Conservation (phyloP, 164 flowering plant genomes). For the Magnolia officinalis region DNA sequence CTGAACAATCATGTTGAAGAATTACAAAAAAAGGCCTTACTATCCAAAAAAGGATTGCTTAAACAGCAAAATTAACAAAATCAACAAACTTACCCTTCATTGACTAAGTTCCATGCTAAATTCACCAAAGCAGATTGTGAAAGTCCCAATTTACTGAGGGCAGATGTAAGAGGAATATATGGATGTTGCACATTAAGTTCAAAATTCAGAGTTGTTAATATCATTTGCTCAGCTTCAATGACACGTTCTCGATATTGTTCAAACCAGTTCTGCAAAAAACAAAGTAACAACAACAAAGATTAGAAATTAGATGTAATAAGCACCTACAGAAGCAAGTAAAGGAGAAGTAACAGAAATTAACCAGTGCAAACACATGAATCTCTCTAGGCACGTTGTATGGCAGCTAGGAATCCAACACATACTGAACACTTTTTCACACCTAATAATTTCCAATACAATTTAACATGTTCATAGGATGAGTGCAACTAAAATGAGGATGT, state of each 20-base stretch:
- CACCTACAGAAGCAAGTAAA: too few species aligned
- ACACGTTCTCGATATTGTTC: conserved; percentile 84
- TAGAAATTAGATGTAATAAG: background rate
- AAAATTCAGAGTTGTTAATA: conserved; percentile 84
- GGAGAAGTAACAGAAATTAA: too few species aligned
- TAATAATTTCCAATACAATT: too few species aligned
- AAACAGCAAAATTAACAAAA: background rate
- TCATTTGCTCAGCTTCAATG: conserved; percentile 81
- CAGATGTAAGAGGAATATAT: conserved; percentile 70
- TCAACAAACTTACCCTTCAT: conserved; percentile 76
- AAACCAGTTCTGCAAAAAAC: conserved; percentile 78
- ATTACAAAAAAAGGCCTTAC: conserved; percentile 1
- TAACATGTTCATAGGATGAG: too few species aligned
- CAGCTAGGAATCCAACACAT: too few species aligned
- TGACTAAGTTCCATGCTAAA: conserved; percentile 76
- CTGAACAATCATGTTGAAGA: background rate
- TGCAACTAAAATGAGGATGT: too few species aligned
- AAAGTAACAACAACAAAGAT: background rate
- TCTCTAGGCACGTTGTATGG: too few species aligned
- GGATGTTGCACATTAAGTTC: conserved; percentile 95
- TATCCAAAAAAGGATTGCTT: background rate
- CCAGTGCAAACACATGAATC: too few species aligned
- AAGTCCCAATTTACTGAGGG: conserved; percentile 79
- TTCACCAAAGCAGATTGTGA: conserved; percentile 68
- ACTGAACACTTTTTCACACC: too few species aligned